Evolutionary conservation across 768 basidiomycete genomes (phyloP).

Genomic region (Agaricus sinodeliciosus): DNA sequence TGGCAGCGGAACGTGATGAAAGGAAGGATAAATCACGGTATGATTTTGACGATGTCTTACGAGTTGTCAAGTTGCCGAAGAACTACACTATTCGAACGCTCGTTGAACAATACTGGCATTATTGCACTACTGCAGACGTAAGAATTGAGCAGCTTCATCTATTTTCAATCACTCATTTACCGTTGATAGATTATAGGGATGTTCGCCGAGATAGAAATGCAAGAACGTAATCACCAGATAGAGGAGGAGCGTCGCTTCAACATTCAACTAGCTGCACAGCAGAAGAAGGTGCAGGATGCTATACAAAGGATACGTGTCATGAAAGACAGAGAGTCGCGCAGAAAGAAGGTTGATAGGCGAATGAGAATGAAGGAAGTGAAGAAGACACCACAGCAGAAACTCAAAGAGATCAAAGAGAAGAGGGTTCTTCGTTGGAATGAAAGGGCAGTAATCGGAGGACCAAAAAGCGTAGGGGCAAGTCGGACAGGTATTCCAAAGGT

Average conservation of each 20-base stretch:
- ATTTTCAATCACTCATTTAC: not conserved
- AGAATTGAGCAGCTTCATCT: not conserved
- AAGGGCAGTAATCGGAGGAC: not conserved
- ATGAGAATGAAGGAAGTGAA: not conserved
- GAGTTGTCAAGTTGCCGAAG: conserved; percentile 1
- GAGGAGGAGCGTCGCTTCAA: not conserved
- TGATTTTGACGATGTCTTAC: not conserved
- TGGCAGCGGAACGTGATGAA: not conserved
- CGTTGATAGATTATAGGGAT: not conserved
- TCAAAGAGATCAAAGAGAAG: not conserved
- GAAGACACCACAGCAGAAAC: not conserved
- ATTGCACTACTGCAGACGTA: not conserved
- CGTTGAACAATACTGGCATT: not conserved
- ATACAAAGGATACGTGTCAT: too few relatives aligned
- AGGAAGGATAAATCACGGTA: not conserved
- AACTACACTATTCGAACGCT: not conserved
- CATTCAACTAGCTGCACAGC: not conserved
- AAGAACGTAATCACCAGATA: not conserved
- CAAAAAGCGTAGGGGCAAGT: too few relatives aligned
- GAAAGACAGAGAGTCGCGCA: too few relatives aligned
- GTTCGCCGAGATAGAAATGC: not conserved
- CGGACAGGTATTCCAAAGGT: too few relatives aligned
- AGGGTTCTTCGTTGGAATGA: not conserved
- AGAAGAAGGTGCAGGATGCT: not conserved
- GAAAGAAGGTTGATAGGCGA: not conserved